phyloP scores from a whole-genome alignment of 2,329 filamentous ascomycete species.

The Aspergillus tanneri region DNA sequence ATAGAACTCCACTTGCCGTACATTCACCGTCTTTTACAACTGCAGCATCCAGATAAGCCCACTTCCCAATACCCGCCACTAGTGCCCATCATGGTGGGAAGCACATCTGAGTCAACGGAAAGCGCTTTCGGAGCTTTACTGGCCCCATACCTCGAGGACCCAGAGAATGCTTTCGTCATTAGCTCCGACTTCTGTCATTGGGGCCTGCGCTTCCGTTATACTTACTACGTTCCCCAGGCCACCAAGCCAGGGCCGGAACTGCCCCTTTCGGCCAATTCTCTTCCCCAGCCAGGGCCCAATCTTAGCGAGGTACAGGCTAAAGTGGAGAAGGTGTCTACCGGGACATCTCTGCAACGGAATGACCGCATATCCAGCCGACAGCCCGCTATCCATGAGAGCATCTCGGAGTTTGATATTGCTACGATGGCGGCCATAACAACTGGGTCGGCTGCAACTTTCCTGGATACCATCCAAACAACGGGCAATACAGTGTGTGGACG shows the following conservation, averaged over 20 bases:
- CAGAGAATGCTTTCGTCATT: conserved; percentile 75
- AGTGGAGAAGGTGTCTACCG: conserved; percentile 30
- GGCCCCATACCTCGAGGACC: conserved; percentile 73
- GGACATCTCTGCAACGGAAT: conserved; percentile 29
- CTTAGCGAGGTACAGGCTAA: conserved; percentile 27
- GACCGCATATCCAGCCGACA: conserved; percentile 34
- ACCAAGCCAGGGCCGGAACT: conserved; percentile 37
- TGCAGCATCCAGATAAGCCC: conserved; percentile 51
- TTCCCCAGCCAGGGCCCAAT: conserved; percentile 40
- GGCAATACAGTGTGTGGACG: conserved; percentile 91
- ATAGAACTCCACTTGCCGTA: conserved; percentile 97
- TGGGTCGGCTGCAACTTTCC: conserved; percentile 69
- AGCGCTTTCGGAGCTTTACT: conserved; percentile 67
- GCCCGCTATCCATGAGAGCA: conserved; percentile 76
- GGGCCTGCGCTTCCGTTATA: conserved; percentile 82
- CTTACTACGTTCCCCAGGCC: conserved; percentile 65
- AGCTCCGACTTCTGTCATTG: conserved; percentile 98
- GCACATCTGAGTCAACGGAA: conserved; percentile 66
- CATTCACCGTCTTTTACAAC: conserved; percentile 73
- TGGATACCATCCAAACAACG: conserved; percentile 67
- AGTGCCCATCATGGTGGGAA: conserved; percentile 82
- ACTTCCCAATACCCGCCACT: conserved; percentile 66
- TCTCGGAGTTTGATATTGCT: conserved; percentile 72
- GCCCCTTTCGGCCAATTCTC: conserved; percentile 42
- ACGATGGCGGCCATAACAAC: conserved; percentile 83